These are phyloP conservation scores for Trichoderma sp. DNA, from an alignment of 2,329 filamentous ascomycete species.

Conservation along the genomic window DNA sequence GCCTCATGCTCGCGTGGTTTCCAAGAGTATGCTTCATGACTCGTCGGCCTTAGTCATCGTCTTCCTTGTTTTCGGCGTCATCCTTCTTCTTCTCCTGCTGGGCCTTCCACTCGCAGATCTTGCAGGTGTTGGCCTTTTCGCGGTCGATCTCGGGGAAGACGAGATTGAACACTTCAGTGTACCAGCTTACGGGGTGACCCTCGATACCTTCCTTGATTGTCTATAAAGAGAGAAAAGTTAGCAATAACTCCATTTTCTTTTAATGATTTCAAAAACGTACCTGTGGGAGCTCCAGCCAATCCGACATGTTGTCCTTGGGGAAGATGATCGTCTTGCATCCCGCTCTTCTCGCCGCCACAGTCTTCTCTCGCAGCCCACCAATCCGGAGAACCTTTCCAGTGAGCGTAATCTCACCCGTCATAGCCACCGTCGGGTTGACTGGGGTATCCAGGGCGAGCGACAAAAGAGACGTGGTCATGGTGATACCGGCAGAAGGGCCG, in stretches of 20 bases:
- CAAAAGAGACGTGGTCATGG: slow-evolving; percentile 92
- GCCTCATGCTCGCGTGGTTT: not conserved
- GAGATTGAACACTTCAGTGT: slow-evolving; percentile 86
- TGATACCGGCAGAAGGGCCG: slow-evolving; percentile 88
- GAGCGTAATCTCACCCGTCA: slow-evolving; percentile 96
- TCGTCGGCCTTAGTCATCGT: slow-evolving; percentile 32
- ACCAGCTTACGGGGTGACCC: slow-evolving; percentile 89
- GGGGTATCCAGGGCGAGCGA: slow-evolving; percentile 77
- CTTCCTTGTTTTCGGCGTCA: slow-evolving; percentile 34
- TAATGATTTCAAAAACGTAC: slow-evolving; percentile 54
- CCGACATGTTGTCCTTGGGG: slow-evolving; percentile 89
- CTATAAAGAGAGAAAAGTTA: slow-evolving; percentile 45
- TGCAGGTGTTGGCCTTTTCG: slow-evolving; percentile 72
- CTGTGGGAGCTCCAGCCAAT: slow-evolving; percentile 96
- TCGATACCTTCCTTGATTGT: slow-evolving; percentile 97
- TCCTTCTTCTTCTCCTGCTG: slow-evolving; percentile 38
- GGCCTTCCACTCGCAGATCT: slow-evolving; percentile 52
- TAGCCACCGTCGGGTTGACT: slow-evolving; percentile 83
- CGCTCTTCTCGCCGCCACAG: slow-evolving; percentile 86
- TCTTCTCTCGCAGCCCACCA: slow-evolving; percentile 93
- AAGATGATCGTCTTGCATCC: slow-evolving; percentile 94
- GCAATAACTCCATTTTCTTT: not conserved
- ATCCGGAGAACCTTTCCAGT: slow-evolving; percentile 96
- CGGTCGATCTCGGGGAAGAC: slow-evolving; percentile 81
- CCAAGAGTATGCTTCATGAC: not conserved